Base-by-base conservation (phyloP, 1,139 yeast genomes). In the Diutina siamensis region DNA sequence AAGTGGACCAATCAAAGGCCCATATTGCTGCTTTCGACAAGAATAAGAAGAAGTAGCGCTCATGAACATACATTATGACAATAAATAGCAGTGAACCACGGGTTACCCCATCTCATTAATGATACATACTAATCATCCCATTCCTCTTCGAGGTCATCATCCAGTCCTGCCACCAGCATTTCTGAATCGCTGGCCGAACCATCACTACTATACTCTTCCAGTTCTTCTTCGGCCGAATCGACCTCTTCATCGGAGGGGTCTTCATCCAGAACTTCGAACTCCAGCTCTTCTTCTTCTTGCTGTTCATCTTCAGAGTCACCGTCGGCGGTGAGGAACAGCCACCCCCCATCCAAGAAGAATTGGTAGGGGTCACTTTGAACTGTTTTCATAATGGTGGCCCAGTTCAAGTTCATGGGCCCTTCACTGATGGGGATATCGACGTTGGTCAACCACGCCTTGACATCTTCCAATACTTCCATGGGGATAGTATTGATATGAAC, bases 331-430 rank as follows among this genome's bases (percentile, higher is more conserved):
- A 92, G 76, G 76, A 92, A 87, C 38, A 80, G 76, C 99, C 99
- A 92, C 47, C 98, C 97, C 46, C 98, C 98, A 57, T 84, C 92
- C 38, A 78, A 72, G 63, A 89, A 92, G 67, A 92, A 92, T 59
- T 87, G 94, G 60, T 87, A 87, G 17, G 98, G 97, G 62, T 92
- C 97, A 10, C 89, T 81, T 54, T 77, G 78, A 49, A 92, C 80
- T 0, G 97, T 88, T 66, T 88, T 89, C 96, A 94, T 92, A 60
- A 92, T 89, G 35, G 89, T 83, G 15, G 80, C 74, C 99, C 99
- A 92, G 66, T 88, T 88, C 74, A 92, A 80, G 67, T 89, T 89
- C 69, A 92, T 83, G 45, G 94, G 92, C 47, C 97, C 96, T 60
- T 89, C 97, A 60, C 92, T 84, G 65, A 76, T 80, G 40, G 98